Evolutionary conservation across 257 asterid species (phyloP), one percentile per base, ranked within the genome.

Genomic region (Buddleja alternifolia): DNA sequence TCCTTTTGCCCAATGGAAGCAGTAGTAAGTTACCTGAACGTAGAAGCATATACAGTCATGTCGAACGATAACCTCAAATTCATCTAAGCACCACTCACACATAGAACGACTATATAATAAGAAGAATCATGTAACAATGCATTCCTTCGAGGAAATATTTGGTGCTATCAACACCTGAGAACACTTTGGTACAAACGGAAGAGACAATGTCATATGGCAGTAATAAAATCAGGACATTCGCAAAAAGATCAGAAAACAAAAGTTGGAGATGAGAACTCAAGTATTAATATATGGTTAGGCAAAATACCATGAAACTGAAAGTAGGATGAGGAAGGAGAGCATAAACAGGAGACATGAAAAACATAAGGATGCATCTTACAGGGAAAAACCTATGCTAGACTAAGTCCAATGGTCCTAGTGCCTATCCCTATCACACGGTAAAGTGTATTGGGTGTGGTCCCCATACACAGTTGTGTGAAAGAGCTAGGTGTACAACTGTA

Each of bases 1-100:
- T 75, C 97, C 97, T 82, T 90, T 90, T 79, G 85, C 86, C 97
- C 97, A 90, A 60, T 90, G 97, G 83, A 90, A 90, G 80, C 86
- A 88, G 72, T 86, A 96, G 77, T 90, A 90, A 12, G 97, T 90
- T 20, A 90, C 84, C 97, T 90, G 60, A 19, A 78, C 58, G 40
- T 20, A 62, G 66, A 78, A 63, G 52, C 63, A 58, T 60, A 73
- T 7, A 46, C 17, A 7, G 59, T 54, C 60, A 73, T 55, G 67
- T 71, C 54, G 72, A 72, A 71, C 25, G 50, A 36, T 12, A 61
- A 59, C 51, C 50, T 60, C 19, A 9, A 10, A 21, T 62, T 44
- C 45, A 50, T 47, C 70, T 60, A 59, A 45, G 54, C 60, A 44
- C 44, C 57, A 55, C n/a, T 0, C 24, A 3, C 50, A 42, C 12